These are phyloP conservation scores for Solanum virginianum DNA, from an alignment of 257 asterid genomes.

Conservation along the genomic window DNA sequence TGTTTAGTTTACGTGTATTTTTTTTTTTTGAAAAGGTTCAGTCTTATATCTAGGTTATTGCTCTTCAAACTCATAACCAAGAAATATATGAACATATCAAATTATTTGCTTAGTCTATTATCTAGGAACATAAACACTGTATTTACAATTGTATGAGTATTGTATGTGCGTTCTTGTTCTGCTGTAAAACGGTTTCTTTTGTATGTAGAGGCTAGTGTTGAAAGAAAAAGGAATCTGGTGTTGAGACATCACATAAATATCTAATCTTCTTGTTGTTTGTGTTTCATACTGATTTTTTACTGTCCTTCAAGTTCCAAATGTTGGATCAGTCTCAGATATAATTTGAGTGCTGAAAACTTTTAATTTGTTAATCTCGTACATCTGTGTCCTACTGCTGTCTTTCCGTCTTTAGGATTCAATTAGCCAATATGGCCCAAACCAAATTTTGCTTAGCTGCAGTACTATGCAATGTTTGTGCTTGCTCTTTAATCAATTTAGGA, in stretches of 20 bases:
- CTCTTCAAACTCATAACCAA: neutral
- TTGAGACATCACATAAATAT: neutral
- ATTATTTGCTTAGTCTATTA: neutral
- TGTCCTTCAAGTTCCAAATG: neutral
- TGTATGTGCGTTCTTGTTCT: neutral
- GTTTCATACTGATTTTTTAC: neutral
- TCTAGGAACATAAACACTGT: neutral
- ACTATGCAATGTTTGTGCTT: neutral
- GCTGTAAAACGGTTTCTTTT: neutral
- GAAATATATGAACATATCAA: neutral
- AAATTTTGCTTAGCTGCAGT: neutral
- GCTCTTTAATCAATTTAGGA: neutral
- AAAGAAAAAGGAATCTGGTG: neutral
- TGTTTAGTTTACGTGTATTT: neutral
- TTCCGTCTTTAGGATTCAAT: neutral
- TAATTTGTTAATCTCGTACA: neutral
- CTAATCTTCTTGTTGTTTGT: neutral
- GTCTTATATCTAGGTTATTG: neutral
- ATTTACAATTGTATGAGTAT: neutral
- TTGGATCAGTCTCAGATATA: neutral
- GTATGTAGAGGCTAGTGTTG: neutral
- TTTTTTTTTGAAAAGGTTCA: neutral
- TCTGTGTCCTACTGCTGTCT: neutral
- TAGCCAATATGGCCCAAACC: neutral
- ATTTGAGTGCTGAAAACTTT: neutral